phyloP scores from a whole-genome alignment of 2,329 filamentous ascomycete species.

The Chaetomiaceae sp. region DNA sequence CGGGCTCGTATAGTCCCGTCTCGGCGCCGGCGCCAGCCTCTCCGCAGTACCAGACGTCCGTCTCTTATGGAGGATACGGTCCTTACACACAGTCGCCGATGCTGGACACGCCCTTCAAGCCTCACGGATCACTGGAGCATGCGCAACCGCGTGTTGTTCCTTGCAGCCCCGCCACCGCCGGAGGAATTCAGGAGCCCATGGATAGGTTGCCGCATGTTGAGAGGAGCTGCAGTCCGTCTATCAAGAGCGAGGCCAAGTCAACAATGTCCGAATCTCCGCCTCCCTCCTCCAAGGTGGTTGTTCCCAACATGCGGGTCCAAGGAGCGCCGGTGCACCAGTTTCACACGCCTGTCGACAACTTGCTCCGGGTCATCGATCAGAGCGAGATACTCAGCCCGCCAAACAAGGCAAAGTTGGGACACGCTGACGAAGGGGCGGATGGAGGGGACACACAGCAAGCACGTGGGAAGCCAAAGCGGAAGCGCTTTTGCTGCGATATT shows the following conservation, averaged over 20 bases:
- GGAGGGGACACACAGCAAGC: constrained; percentile 32
- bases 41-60: constrained; percentile 36
- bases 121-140: constrained; percentile 27
- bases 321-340: constrained; percentile 53
- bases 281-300: constrained; percentile 36
- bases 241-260: constrained; percentile 30
- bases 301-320: constrained; percentile 41
- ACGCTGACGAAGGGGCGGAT: constrained; percentile 30
- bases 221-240: constrained; percentile 30
- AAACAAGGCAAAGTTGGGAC: constrained; percentile 16
- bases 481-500: constrained; percentile 67
- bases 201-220: constrained; percentile 27
- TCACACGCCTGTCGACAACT: constrained; percentile 74
- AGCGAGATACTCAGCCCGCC: constrained; percentile 33
- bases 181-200: constrained; percentile 13
- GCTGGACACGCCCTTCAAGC: constrained; percentile 26
- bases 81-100: constrained; percentile 33
- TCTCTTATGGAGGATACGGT: constrained; percentile 38
- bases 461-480: constrained; percentile 37
- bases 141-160: constrained; percentile 26
- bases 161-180: constrained; percentile 27
- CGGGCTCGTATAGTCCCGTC: constrained; percentile 39
- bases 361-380: constrained; percentile 87
- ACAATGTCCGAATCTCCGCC: constrained; percentile 10
- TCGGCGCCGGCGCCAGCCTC: constrained; percentile 38